Conservation (phyloP, 441 rosid species). For the Metrosideros polymorpha region DNA sequence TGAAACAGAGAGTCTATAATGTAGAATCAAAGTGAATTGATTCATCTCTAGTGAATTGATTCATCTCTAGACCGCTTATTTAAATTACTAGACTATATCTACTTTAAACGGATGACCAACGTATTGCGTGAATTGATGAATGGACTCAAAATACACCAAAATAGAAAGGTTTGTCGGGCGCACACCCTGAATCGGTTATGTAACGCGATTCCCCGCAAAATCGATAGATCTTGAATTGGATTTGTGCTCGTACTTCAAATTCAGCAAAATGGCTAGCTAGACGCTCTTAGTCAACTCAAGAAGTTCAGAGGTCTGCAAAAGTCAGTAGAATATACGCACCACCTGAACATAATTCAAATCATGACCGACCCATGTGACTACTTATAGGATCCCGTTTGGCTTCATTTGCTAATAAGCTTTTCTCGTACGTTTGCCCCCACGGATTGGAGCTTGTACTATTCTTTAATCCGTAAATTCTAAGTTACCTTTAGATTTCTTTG, state of each 20-base stretch:
- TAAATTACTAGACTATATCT: too few relatives aligned
- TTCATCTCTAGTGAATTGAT: neutral
- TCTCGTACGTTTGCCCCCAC: neutral
- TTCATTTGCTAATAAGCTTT: neutral
- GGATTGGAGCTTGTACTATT: neutral
- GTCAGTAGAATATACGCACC: neutral
- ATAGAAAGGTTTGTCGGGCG: neutral
- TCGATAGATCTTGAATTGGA: neutral
- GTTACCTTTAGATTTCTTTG: neutral
- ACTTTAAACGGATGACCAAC: too few relatives aligned
- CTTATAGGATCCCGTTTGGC: neutral
- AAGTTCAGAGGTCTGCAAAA: neutral
- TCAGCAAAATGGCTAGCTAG: neutral
- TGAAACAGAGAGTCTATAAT: neutral
- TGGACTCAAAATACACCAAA: neutral
- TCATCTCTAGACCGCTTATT: neutral
- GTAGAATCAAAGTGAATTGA: neutral
- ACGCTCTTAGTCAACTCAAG: neutral
- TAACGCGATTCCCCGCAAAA: too few relatives aligned
- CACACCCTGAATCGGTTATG: too few relatives aligned
- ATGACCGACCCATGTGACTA: neutral
- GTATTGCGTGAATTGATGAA: neutral
- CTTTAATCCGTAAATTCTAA: neutral
- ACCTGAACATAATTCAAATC: neutral
- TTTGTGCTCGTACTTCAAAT: neutral